Base-by-base conservation (phyloP, 2,329 filamentous ascomycete species). In the Endoconidiophora polonica region DNA sequence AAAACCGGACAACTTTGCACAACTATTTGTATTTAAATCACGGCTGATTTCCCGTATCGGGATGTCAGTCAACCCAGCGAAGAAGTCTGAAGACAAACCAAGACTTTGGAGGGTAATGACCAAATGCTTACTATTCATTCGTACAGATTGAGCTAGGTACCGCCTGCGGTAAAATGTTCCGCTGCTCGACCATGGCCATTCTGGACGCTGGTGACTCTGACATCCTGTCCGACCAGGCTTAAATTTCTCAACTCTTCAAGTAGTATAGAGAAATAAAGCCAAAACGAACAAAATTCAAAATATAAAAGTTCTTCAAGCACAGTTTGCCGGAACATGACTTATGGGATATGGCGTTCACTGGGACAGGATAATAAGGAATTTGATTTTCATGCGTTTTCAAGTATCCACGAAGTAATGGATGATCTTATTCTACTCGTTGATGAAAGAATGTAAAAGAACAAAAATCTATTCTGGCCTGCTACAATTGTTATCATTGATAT, bases 121-220 rank as follows among this genome's bases (percentile, higher is more conserved):
- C 63, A 68, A 60, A 61, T 64, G 77, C 77, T 81, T 72, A 82
- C 76, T 64, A 61, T 55, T 56, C 55, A 52, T 54, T 33, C 20
- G 12, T 64, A 68, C 68, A 96, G 88, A 95, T 96, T 66, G 91
- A 96, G 76, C 79, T 98, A 59, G 91, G 91, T 65, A 96, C 88
- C 66, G 88, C 87, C 61, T 95, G 88, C 74, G 91, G 91, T 77
- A 96, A 96, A 77, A 83, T 98, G 66, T 98, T 94, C 83, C 80
- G 87, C 62, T 94, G 86, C 81, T 90, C 86, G 60, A 94, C 88
- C 71, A 93, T 98, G 84, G 82, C 88, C 62, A 83, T 96, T 66
- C 74, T 96, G 59, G 91, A 98, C 71, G 87, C 88, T 67, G 91
- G 90, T 80, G 84, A 96, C 80, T 94, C 86, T 60, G 91, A 98